Base-by-base conservation (phyloP, 106 monocot genomes). In the Acorus calamus region DNA sequence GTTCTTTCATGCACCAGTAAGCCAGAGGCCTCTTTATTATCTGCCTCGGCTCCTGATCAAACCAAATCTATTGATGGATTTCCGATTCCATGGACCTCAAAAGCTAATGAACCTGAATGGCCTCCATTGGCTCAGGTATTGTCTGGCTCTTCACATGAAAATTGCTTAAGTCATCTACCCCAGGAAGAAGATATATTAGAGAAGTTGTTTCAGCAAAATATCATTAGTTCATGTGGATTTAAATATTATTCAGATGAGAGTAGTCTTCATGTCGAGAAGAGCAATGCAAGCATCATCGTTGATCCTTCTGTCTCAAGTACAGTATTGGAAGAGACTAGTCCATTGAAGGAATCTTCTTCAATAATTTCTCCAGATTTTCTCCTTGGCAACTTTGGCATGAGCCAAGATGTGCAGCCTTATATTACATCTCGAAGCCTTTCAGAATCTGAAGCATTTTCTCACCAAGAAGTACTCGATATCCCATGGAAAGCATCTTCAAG, bases 321-420 rank as follows among this genome's bases (percentile, higher is more conserved):
- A 52, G 51, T 69, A 49, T 50, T 66, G 41, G 78, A 83, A 46
- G 68, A 55, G 53, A 74, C 75, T 28, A 66, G 63, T 45, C 41
- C 58, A 10, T 44, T 42, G 46, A 70, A 41, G 55, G 51, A 56
- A 60, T 79, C 76, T 8, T 50, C 61, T 76, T 78, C 78, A 49
- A 59, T 59, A 65, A 47, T 63, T 61, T 77, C 73, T 73, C 52
- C 71, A 47, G 69, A 75, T 49, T 65, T 62, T 59, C 46, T 66
- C 42, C 63, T 67, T 47, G 49, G 77, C 44, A 77, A 73, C 62
- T 63, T 75, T 6, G 52, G 50, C 64, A 69, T 76, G 42, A 72
- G 73, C 61, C 82, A 85, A 46, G 85, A 85, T 55, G 44, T 81
- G 46, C 78, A 81, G 62, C 84, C 84, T 64, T 86, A 90, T 62